Evolutionary conservation across 1,284 basidiomycete genomes (phyloP), one percentile per base, ranked within the genome.

Genomic region (Ustilago shanxiensis): DNA sequence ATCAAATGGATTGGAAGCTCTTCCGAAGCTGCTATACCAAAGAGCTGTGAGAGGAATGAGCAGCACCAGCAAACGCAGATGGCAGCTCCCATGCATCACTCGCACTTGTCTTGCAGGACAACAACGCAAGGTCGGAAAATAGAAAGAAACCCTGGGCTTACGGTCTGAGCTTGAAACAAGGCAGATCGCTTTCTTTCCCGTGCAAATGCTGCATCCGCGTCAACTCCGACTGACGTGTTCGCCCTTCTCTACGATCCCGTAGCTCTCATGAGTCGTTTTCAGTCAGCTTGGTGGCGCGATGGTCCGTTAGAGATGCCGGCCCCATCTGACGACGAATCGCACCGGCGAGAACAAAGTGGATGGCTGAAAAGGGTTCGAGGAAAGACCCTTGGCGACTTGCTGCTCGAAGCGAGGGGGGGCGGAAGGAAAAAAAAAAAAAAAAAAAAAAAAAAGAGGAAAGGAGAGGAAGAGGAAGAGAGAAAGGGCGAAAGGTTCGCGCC

Each of bases 151-250:
- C n/a, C n/a, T 22, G 26, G 26, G 44, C 44, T 47, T 29, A 31
- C 56, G 41, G 41, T 58, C 28, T 58, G 41, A 59, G 45, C 29
- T 59, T n/a, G 44, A 49, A 49, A 56, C 9, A 31, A n/a, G 22
- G 41, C 37, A 56, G 37, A 39, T 54, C 31, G 10, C 26, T 0
- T 35, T 29, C 16, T 45, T 37, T 44, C 41, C 24, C 39, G 54
- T 18, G 9, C 37, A 31, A 44, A 47, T 20, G 44, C n/a, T 33
- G 56, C 26, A 31, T 33, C 56, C 44, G 54, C 18, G 18, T 26
- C 24, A 56, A 56, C 54, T 56, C 54, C 39, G 54, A 56, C 54
- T 29, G 8, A 1, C 20, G 37, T 20, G 20, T 54, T n/a, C 33
- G n/a, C n/a, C n/a, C n/a, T n/a, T n/a, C n/a, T n/a, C n/a, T n/a